phyloP scores from a whole-genome alignment of 345 rosid genomes.

The Aquilaria malaccensis region DNA sequence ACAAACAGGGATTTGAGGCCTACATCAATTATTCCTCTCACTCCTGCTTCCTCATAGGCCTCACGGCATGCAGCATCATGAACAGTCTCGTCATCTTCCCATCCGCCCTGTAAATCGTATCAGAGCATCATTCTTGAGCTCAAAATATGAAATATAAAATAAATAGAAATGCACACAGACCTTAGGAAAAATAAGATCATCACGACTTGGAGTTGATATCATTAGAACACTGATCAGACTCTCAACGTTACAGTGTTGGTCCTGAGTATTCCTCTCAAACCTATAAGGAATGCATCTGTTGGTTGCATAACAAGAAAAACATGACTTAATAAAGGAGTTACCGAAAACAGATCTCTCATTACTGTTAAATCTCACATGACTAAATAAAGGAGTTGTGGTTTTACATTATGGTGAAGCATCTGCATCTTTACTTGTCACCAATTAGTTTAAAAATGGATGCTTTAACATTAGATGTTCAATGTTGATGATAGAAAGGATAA shows the following conservation, averaged over 20 bases:
- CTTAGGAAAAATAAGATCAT: slow-evolving; percentile 53
- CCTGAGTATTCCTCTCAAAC: slow-evolving; percentile 17
- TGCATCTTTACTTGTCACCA: no score
- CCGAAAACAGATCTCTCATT: no score
- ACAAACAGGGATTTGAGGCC: slow-evolving; percentile 6
- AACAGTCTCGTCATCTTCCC: slow-evolving; percentile 94
- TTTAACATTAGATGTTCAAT: no score
- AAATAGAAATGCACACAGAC: slow-evolving; percentile 12
- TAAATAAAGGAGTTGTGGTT: no score
- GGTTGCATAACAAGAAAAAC: slow-evolving; percentile 7
- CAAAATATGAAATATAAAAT: not conserved
- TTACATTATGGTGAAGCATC: no score
- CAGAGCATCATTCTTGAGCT: not conserved
- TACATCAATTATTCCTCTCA: slow-evolving; percentile 69
- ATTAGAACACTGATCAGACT: slow-evolving; percentile 34
- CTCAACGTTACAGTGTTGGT: slow-evolving; percentile 9
- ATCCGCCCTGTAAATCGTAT: slow-evolving; percentile 61
- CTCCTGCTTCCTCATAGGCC: slow-evolving; percentile 95
- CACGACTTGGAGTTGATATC: slow-evolving; percentile 46
- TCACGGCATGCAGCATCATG: slow-evolving; percentile 87
- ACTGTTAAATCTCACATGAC: no score
- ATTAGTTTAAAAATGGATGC: no score
- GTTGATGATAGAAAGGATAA: no score
- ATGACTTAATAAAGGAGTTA: no score
- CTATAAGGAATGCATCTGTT: slow-evolving; percentile 45